A percentile compares a stretch with the other conserved stretches of the same genome.
These are phyloP conservation scores for Ganoderma leucocontextum DNA, from an alignment of 1,284 basidiomycete genomes.

Conservation along the genomic window DNA sequence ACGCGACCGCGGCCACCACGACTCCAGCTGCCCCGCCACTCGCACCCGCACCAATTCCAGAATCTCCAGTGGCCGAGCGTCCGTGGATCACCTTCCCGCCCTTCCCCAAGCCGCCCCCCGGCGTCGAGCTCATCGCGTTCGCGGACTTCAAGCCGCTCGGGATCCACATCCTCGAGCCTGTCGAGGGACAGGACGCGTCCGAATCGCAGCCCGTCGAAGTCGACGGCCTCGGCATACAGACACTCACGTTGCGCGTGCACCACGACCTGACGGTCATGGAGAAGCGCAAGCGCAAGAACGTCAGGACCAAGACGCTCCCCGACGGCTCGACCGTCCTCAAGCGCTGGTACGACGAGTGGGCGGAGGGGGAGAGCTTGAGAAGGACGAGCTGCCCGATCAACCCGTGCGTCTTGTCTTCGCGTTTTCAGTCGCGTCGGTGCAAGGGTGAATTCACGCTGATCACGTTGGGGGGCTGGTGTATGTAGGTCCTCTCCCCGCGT, in stretches of 20 bases:
- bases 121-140: conserved; percentile 66
- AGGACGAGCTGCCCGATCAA: conserved; percentile 45
- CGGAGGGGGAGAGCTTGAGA: conserved; percentile 56
- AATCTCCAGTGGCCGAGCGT: conserved; percentile 11
- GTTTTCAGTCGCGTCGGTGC: not conserved
- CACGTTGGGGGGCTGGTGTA: not conserved
- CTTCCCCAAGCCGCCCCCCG: conserved; percentile 60
- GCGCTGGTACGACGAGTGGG: conserved; percentile 76
- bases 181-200: not conserved
- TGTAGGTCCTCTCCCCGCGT: conserved; percentile 50
- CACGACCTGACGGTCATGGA: conserved; percentile 57
- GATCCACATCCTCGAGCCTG: conserved; percentile 50
- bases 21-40: not conserved
- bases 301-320: conserved; percentile 25
- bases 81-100: conserved; percentile 59
- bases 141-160: conserved; percentile 66
- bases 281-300: conserved; percentile 49
- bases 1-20: not conserved
- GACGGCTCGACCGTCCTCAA: conserved; percentile 39
- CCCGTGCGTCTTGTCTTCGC: conserved; percentile 49
- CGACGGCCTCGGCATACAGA: conserved; percentile 73
- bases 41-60: not conserved
- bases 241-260: conserved; percentile 59
- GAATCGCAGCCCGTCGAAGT: conserved; percentile 31
- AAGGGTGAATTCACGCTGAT: not conserved